Evolutionary conservation across 108 stramenopile genomes (phyloP).

Genomic region (Mediolabrus comicus): DNA sequence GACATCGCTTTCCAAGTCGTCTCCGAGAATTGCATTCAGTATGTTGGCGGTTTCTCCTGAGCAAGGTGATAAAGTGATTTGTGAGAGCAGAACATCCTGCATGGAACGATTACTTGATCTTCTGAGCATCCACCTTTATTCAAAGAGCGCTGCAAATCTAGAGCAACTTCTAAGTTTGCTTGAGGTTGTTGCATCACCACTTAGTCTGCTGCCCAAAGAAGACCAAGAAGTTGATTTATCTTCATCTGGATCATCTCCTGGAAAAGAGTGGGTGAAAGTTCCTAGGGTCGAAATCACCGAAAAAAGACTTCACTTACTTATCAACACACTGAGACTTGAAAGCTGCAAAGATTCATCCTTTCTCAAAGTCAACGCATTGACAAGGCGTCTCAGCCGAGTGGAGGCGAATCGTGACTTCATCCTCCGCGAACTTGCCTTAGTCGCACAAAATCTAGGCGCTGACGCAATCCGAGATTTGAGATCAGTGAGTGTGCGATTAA

Average conservation of each 20-base stretch:
- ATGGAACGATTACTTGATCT: constrained; percentile 73
- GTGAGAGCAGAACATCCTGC: constrained; percentile 17
- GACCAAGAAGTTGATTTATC: constrained; percentile 57
- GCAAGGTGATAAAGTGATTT: not conserved
- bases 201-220: constrained; percentile 69
- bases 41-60: constrained; percentile 38
- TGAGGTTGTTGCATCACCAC: constrained; percentile 71
- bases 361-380: constrained; percentile 71
- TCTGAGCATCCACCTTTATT: constrained; percentile 58
- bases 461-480: constrained; percentile 77
- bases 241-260: constrained; percentile 47
- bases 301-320: constrained; percentile 62
- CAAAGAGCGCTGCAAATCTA: constrained; percentile 71
- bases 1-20: constrained; percentile 58
- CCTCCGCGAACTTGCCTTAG: constrained; percentile 31
- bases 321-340: constrained; percentile 74
- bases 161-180: constrained; percentile 77
- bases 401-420: constrained; percentile 49
- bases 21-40: constrained; percentile 61
- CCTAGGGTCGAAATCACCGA: constrained; percentile 68
- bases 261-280: constrained; percentile 76
- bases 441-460: constrained; percentile 68
- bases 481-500: constrained; percentile 62
- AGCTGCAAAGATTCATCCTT: constrained; percentile 78
- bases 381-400: constrained; percentile 70